Base-by-base conservation (phyloP, 176 grass and related monocot species). In the Hsuehochloa calcarea region DNA sequence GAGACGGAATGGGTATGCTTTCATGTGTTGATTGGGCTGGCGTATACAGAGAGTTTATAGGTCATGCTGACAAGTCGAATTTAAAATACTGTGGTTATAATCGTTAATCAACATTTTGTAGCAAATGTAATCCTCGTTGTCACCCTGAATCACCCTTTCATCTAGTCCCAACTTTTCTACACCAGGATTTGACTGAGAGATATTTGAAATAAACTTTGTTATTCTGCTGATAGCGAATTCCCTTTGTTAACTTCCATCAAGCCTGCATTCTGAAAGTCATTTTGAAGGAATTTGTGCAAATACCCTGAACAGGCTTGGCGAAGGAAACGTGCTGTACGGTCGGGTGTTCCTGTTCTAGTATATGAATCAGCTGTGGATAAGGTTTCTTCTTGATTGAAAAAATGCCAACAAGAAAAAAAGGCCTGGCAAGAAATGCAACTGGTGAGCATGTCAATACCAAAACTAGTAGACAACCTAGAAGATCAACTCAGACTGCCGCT, bases 361-460 rank as follows among this genome's bases (percentile, higher is more conserved):
- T 54, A 56, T 77, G 26, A 78, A 5, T 46, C 38, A 67, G 39
- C 81, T 79, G n/a, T 8, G 58, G 54, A 17, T 46, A 51, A 68
- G 67, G 37, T 40, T 72, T 64, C 80, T 74, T 49, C 43, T 68
- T 91, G 78, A 65, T 75, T 85, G 34, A 89, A 55, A 43, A 64
- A 98, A 45, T 95, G 96, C 91, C 90, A 82, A 95, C 91, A 72
- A 85, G 96, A 68, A 98, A 82, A 90, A 98, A 87, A 31, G 74
- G 67, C 55, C 76, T 82, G 78, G 87, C 87, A 77, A 93, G 78
- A 96, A 77, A 72, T 90, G 85, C 80, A 59, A 58, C 91, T 13
- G 78, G 68, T 55, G 87, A 93, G 65, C 83, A 80, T 82, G 81
- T 73, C 22, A 90, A 54, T 74, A 22, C 83, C 29, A 87, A 82